Evolutionary conservation across 2,329 filamentous ascomycete species (phyloP), one percentile per base, ranked within the genome.

Genomic region (Venturia oleaginea): DNA sequence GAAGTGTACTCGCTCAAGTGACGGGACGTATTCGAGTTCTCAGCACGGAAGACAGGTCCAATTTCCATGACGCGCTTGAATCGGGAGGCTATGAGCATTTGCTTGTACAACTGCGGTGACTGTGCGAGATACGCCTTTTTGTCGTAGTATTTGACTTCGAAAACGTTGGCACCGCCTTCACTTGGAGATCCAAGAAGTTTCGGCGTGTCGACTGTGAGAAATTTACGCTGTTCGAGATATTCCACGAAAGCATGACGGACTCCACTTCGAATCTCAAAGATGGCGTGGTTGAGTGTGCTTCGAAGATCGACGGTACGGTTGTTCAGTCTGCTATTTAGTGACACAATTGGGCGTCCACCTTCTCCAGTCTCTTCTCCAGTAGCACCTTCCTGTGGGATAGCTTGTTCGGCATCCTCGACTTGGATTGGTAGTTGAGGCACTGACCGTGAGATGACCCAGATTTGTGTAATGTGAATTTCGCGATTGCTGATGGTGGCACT

Each of bases 271-370:
- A 88, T 85, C 71, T 81, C 76, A 81, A 93, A 93, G 72, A 92
- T 91, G 66, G 92, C 91, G 75, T 95, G 91, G 78, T 94, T 95
- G 67, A 95, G 89, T 67, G 92, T 91, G 0, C 91, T 90, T 65
- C 94, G 88, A 73, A 97, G 89, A 79, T 97, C 92, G 79, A 99
- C 89, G 62, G 90, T 90, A 66, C 90, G 87, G 82, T 97, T 96
- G 81, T 96, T 89, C 61, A 97, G 84, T 69, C 93, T 87, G 1
- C 91, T 95, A 72, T 87, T 86, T 75, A 97, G 85, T 66, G 85
- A 89, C 37, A 95, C 92, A 62, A 89, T 83, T 0, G 92, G 90
- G 61, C 80, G 74, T 48, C 79, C 80, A 37, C 80, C 79, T 11
- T 80, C 79, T 66, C 83, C 82, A 63, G 80, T 77, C 61, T 78